phyloP scores from a whole-genome alignment of 1,284 basidiomycete genomes.

The Microstroma glucosiphilum region DNA sequence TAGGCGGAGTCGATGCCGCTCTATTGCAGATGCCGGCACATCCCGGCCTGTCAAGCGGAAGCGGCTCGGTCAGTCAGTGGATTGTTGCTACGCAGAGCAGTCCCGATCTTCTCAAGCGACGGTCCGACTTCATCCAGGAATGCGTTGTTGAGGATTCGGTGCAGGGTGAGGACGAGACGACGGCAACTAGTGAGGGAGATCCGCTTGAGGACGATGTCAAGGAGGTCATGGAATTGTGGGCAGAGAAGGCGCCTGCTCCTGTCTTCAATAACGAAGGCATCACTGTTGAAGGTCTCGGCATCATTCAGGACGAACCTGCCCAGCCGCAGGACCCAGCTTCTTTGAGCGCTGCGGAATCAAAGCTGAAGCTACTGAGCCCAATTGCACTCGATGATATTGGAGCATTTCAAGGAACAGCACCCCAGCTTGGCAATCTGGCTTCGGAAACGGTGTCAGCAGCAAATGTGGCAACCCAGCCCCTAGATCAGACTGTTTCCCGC shows the following conservation, averaged over 20 bases:
- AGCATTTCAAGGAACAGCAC: slow-evolving; percentile 21
- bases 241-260: slow-evolving; percentile 6
- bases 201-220: slow-evolving; percentile 19
- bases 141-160: slow-evolving; percentile 12
- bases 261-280: slow-evolving; percentile 5
- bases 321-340: neutral
- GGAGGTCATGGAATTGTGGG: slow-evolving; percentile 21
- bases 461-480: no score
- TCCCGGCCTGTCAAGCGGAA: no score
- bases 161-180: slow-evolving; percentile 14
- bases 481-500: no score
- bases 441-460: neutral
- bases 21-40: no score
- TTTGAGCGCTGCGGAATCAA: slow-evolving; percentile 7
- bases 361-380: slow-evolving; percentile 25
- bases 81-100: slow-evolving; percentile 13
- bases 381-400: slow-evolving; percentile 26
- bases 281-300: no score
- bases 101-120: slow-evolving; percentile 15
- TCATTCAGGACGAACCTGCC: neutral
- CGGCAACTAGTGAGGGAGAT: neutral
- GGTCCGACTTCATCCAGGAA: slow-evolving; percentile 3
- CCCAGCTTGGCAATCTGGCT: slow-evolving; percentile 21
- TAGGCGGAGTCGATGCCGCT: no score
- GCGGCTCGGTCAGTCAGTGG: slow-evolving; percentile 12